Conservation (phyloP, 192 early-diverging fungal genomes). For the Coemansia sp. region DNA sequence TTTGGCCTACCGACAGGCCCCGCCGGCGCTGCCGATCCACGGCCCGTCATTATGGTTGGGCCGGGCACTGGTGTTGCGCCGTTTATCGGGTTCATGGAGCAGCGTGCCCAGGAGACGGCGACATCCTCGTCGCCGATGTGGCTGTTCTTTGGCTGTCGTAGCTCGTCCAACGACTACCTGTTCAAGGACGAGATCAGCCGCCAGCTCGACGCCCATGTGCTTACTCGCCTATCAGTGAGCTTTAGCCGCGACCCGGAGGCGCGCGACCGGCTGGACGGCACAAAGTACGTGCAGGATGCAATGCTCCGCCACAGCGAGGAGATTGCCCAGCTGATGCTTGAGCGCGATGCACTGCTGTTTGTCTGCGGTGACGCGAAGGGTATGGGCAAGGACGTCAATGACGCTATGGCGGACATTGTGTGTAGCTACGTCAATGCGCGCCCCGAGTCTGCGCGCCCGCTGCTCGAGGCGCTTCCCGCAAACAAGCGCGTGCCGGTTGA, state of each 20-base stretch:
- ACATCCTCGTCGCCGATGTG: not conserved
- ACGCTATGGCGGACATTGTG: slow-evolving; percentile 63
- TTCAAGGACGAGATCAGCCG: slow-evolving; percentile 58
- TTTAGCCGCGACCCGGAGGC: slow-evolving; percentile 57
- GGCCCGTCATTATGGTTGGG: slow-evolving; percentile 78
- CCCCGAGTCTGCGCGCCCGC: slow-evolving; percentile 8
- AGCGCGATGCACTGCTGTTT: slow-evolving; percentile 62
- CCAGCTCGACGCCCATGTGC: slow-evolving; percentile 42
- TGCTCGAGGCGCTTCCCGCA: slow-evolving; percentile 30
- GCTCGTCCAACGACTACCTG: slow-evolving; percentile 60
- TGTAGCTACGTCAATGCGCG: slow-evolving; percentile 32
- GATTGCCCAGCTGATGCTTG: slow-evolving; percentile 54
- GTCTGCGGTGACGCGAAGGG: slow-evolving; percentile 82
- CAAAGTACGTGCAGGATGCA: slow-evolving; percentile 82
- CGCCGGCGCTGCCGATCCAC: slow-evolving; percentile 27
- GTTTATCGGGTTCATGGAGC: slow-evolving; percentile 82
- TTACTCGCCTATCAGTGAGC: slow-evolving; percentile 57
- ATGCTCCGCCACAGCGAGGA: slow-evolving; percentile 52
- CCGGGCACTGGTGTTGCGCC: slow-evolving; percentile 97
- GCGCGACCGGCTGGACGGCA: slow-evolving; percentile 41
- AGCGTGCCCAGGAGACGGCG: slow-evolving; percentile 54
- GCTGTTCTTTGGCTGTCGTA: slow-evolving; percentile 84
- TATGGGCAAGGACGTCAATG: slow-evolving; percentile 85
- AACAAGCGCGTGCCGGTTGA: slow-evolving; percentile 44
- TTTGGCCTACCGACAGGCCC: slow-evolving; percentile 59